Evolutionary conservation across 768 basidiomycete genomes (phyloP), one percentile per base, ranked within the genome.

Genomic region (Paxillus ammoniavirescens): DNA sequence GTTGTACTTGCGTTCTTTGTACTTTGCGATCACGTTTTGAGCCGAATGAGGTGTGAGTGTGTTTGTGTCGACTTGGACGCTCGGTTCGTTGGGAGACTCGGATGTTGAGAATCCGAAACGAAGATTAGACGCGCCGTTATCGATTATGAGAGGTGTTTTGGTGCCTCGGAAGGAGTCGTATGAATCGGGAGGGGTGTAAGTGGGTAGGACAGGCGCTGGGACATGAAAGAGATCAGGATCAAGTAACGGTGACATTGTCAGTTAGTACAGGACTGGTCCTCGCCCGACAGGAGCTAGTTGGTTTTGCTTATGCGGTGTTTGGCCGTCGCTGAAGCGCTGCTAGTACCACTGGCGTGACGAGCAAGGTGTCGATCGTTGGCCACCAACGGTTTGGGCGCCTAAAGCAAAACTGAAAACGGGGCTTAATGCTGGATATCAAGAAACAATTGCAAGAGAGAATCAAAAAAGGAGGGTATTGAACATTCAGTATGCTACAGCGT

Each of bases 1-100:
- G 68, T 92, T 93, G 13, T 79, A 83, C 67, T 85, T 88, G 61
- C 95, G 82, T 61, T 98, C 97, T 69, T 91, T 91, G 73, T 91
- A 98, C 65, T 88, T 89, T 48, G 93, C 81, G 15, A 94, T 77
- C 41, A 87, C 80, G 61, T 93, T 95, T 2, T 82, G 75, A 33
- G 82, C 82, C 14, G 77, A 73, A 36, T 78, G 82, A 0, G 92
- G 91, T 0, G 66, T 65, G 3, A 31, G 38, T 6, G 18, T 23
- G 7, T 43, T 2, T 35, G 31, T 53, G 42, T 56, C 26, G 5
- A 37, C 23, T 17, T 33, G 42, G n/a, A 15, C 26, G 17, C 13
- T 35, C 35, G 13, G 35, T 4, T 35, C 35, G 13, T 18, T 30
- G 46, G 46, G 36, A 15, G 52, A 49, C 21, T 70, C 38, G 3